phyloP scores from a whole-genome alignment of 345 rosid genomes.

The Trapa bicornis region DNA sequence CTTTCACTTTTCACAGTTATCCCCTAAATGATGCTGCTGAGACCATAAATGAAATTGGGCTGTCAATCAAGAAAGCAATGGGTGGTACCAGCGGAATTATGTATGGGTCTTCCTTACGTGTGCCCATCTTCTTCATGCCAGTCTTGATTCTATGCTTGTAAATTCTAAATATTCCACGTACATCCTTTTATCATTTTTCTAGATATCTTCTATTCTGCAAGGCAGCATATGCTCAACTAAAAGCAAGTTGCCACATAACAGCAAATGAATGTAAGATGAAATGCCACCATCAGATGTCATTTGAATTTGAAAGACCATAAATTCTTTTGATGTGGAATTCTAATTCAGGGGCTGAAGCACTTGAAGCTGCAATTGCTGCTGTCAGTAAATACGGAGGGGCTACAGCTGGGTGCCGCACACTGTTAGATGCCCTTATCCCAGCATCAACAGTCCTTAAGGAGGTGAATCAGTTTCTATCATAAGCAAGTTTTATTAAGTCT shows the following conservation, averaged over 20 bases:
- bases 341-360: slow-evolving; percentile 70
- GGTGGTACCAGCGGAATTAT: slow-evolving; percentile 97
- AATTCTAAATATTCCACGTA: neutral
- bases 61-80: slow-evolving; percentile 74
- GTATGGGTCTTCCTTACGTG: slow-evolving; percentile 25
- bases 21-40: slow-evolving; percentile 88
- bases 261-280: slow-evolving; percentile 64
- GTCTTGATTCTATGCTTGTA: neutral
- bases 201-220: slow-evolving; percentile 73
- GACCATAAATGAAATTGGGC: slow-evolving; percentile 79
- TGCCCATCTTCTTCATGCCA: slow-evolving; percentile 8
- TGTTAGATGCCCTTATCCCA: slow-evolving; percentile 93
- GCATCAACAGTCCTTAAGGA: slow-evolving; percentile 68
- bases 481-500: neutral
- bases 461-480: slow-evolving; percentile 24
- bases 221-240: slow-evolving; percentile 77
- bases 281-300: slow-evolving; percentile 5
- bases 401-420: slow-evolving; percentile 72
- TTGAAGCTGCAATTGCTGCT: slow-evolving; percentile 69
- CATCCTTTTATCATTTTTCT: slow-evolving; percentile 10
- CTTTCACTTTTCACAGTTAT: slow-evolving; percentile 36
- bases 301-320: neutral
- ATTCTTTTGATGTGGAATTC: slow-evolving; percentile 8
- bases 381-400: slow-evolving; percentile 97
- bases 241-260: slow-evolving; percentile 37